Evolutionary conservation across 73 alveolate species (phyloP).

Genomic region (Stentor roeselii): DNA sequence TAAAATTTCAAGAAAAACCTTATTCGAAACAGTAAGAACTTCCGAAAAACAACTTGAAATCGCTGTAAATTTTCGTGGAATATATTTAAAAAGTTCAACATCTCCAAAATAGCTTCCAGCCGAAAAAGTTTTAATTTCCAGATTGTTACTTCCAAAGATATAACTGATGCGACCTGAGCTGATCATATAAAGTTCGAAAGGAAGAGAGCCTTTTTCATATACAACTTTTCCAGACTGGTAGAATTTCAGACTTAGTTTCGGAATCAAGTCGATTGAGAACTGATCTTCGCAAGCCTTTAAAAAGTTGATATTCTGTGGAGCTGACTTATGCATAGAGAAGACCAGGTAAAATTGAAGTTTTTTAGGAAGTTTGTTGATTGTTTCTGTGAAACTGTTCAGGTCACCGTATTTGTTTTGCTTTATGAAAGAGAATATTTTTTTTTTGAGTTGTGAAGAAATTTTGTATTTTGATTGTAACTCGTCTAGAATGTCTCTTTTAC

Average conservation of each 20-base stretch:
- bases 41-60: neutral
- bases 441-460: constrained; percentile 44
- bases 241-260: neutral
- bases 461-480: constrained; percentile 58
- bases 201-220: constrained; percentile 53
- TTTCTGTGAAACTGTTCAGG: neutral
- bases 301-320: neutral
- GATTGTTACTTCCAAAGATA: constrained; percentile 4
- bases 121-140: constrained; percentile 31
- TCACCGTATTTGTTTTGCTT: neutral
- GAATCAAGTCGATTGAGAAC: neutral
- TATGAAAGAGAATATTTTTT: neutral
- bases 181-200: constrained; percentile 68
- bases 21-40: neutral
- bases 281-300: neutral
- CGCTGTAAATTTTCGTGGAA: constrained; percentile 33
- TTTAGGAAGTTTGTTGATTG: neutral
- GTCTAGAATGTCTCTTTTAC: constrained; percentile 55
- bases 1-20: too few relatives aligned
- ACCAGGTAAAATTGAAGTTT: neutral
- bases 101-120: constrained; percentile 80
- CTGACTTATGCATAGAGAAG: neutral
- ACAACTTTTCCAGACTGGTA: constrained; percentile 44
- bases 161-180: constrained; percentile 62
- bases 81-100: constrained; percentile 42